Evolutionary conservation across 2,329 filamentous ascomycete genomes (phyloP), one percentile per base, ranked within the genome.

Genomic region (Sporothrix protearum): DNA sequence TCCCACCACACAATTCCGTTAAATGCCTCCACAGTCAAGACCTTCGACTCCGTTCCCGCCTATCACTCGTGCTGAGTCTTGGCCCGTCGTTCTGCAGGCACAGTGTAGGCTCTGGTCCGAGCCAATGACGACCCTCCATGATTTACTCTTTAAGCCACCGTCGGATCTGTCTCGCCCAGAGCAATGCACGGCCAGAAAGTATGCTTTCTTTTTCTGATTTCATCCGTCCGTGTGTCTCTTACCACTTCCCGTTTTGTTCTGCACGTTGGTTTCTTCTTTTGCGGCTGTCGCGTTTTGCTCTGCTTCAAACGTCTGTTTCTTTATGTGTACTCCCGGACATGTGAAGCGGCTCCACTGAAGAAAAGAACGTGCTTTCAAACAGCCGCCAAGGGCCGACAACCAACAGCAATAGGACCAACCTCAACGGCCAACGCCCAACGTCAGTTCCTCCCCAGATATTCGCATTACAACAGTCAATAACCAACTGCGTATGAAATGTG

Each of bases 211-310:
- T 64, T 45, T 16, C 14, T 22, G 42, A 3, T 53, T 16, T 14
- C 3, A n/a, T 2, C 57, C 5, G 33, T 7, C 36, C 16, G 57
- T 12, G 10, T 12, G 14, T 33, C 53, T 63, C 33, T 16, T 25
- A 2, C 33, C 25, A 42, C 57, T 61, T 33, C 57, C 57, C 16
- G 3, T 61, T 42, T 28, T 64, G 59, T 63, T 25, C 36, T 45
- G n/a, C 59, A 42, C 33, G 33, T 63, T 16, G 33, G 28, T 45
- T 64, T 45, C 59, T 63, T 66, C 45, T 49, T 66, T 66, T 66
- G 42, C 63, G 63, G 42, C 63, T 66, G 25, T 47, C 63, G 63
- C 39, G 63, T 66, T 66, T 49, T 66, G 61, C 61, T 63, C 36
- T 42, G 36, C 36, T 25, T 53, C 25, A 14, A 25, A 25, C 12